Evolutionary conservation across 768 basidiomycete genomes (phyloP).

Genomic region (Leccinum boreale): DNA sequence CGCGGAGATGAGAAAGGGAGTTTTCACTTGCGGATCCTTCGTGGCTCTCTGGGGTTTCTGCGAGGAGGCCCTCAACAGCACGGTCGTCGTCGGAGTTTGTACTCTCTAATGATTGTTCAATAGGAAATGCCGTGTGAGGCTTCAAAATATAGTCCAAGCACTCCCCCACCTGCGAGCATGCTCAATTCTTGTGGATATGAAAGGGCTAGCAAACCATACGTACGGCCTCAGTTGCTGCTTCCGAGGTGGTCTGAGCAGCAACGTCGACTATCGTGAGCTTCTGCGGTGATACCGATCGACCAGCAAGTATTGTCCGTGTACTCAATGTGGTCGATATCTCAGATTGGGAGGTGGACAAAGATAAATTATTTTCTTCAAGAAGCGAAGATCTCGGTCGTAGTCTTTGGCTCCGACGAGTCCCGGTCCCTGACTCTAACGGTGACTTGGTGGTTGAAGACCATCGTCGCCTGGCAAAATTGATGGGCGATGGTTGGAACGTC

Average conservation of each 20-base stretch:
- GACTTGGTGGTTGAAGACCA: constrained; percentile 48
- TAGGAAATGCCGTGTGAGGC: constrained; percentile 25
- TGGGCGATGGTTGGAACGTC: constrained; percentile 61
- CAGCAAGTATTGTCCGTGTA: constrained; percentile 30
- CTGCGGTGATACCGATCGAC: constrained; percentile 34
- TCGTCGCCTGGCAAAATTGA: constrained; percentile 58
- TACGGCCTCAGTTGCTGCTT: constrained; percentile 29
- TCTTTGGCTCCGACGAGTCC: constrained; percentile 34
- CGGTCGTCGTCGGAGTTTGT: constrained; percentile 38
- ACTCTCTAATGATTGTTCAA: constrained; percentile 31
- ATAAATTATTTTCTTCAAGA: constrained; percentile 31
- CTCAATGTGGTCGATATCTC: constrained; percentile 28
- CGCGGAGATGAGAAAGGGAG: constrained; percentile 35
- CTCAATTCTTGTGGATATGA: constrained; percentile 30
- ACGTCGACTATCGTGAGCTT: constrained; percentile 23
- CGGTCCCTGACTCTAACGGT: constrained; percentile 32
- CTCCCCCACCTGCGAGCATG: constrained; percentile 28
- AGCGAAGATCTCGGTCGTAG: constrained; percentile 31
- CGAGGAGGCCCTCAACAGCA: constrained; percentile 31
- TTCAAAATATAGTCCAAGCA: constrained; percentile 23
- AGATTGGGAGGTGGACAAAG: constrained; percentile 23
- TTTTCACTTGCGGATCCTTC: constrained; percentile 30
- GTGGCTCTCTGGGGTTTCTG: constrained; percentile 32
- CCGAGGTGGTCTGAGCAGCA: constrained; percentile 22
- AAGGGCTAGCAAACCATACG: constrained; percentile 27